phyloP scores from a whole-genome alignment of 2,329 filamentous ascomycete genomes.

The Blumeriella jaapii region DNA sequence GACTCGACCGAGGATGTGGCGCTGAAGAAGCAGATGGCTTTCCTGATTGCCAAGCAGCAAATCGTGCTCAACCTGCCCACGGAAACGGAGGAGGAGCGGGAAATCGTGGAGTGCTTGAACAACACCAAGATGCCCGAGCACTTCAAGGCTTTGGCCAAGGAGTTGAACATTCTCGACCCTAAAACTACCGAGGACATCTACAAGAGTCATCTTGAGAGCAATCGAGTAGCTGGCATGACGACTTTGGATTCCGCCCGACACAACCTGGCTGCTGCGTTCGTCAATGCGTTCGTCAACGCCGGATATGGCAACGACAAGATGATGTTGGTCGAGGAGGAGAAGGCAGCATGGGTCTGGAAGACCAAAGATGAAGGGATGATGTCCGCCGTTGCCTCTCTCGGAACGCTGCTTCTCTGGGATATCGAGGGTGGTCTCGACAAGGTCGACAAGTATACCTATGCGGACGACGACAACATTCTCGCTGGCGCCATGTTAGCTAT shows the following conservation, averaged over 20 bases:
- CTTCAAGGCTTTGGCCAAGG: slow-evolving; percentile 88
- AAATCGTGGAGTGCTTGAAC: slow-evolving; percentile 71
- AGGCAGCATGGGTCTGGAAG: slow-evolving; percentile 96
- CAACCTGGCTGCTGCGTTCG: slow-evolving; percentile 90
- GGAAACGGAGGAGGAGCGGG: slow-evolving; percentile 56
- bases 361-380: slow-evolving; percentile 98
- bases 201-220: slow-evolving; percentile 97
- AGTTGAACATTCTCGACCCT: slow-evolving; percentile 91
- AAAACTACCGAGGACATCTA: slow-evolving; percentile 98
- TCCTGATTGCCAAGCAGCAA: slow-evolving; percentile 82
- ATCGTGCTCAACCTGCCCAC: slow-evolving; percentile 63
- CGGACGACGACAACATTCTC: slow-evolving; percentile 70
- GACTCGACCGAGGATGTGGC: slow-evolving; percentile 68
- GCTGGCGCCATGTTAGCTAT: slow-evolving; percentile 88
- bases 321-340: slow-evolving; percentile 84
- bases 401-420: slow-evolving; percentile 87
- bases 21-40: slow-evolving; percentile 86
- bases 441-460: slow-evolving; percentile 89
- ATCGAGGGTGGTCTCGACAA: slow-evolving; percentile 85
- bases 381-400: slow-evolving; percentile 87
- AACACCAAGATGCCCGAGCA: slow-evolving; percentile 83
- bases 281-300: slow-evolving; percentile 94
- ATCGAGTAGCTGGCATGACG: slow-evolving; percentile 80
- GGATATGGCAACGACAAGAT: slow-evolving; percentile 95
- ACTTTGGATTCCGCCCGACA: slow-evolving; percentile 93